Base-by-base conservation (phyloP, 164 flowering plant genomes). In the Aristolochia californica region DNA sequence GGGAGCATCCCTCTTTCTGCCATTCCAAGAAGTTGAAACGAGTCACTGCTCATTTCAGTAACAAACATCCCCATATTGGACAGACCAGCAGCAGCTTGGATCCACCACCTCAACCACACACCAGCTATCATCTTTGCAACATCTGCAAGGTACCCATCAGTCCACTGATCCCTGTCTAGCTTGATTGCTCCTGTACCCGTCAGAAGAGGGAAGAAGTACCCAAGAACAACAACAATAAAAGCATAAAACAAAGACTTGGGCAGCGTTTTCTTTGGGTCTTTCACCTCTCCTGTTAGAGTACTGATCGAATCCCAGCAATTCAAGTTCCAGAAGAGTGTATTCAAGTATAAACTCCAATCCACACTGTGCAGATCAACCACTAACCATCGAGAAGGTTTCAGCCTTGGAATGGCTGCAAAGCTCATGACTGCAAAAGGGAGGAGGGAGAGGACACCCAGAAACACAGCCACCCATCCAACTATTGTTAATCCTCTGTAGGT, bases 261-360 rank as follows among this genome's bases (percentile, higher is more conserved):
- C 14, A 81, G 72, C 38, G 83, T 77, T 55, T 55, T 76, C 59
- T 66, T 75, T 1, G 79, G 85, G 63, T 81, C 67, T 1, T 70
- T 66, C 44, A 81, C 83, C 71, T 81, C 85, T 13, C 85, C 85
- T 2, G 78, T 73, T 23, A 78, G 68, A 21, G 85, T 81, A 59
- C 85, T 81, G 20, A 78, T 71, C 2, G 83, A 78, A 57, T 80
- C 83, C 85, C 85, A 80, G 20, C 78, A 80, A 55, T 80, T 80
- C 63, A 80, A 61, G 64, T 80, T 80, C 85, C 85, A 80, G 57
- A 81, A 81, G 15, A 81, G 75, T 17, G 83, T 77, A 63, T 81
- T 81, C 62, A 81, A 48, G 58, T 74, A 81, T 57, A 75, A 65
- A 50, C 64, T 65, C 85, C 83, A 81, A 51, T 78, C 62, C 60